Conservation (phyloP, 23 red algal genomes). For the Cyanidioschyzon merolae region DNA sequence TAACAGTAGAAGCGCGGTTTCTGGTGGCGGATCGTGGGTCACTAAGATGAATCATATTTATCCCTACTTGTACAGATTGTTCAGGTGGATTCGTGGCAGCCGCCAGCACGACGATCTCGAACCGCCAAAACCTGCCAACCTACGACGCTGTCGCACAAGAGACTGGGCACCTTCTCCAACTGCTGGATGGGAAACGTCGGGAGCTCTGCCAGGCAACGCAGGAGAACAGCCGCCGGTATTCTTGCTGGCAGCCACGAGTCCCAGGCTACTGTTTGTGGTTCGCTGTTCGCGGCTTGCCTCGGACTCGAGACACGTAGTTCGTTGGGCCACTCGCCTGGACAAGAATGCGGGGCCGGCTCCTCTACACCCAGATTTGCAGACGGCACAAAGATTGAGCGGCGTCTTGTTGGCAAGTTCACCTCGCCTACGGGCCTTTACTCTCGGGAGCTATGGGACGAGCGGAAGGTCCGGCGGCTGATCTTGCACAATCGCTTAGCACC, state of each 20-base stretch:
- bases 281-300: not conserved
- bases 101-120: no score
- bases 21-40: no score
- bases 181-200: not conserved
- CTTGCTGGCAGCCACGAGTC: not conserved
- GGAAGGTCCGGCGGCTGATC: not conserved
- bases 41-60: no score
- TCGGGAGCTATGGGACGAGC: not conserved
- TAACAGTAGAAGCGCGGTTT: no score
- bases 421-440: not conserved
- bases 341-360: not conserved
- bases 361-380: not conserved
- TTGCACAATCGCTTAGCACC: not conserved
- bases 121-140: no score
- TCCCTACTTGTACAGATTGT: no score
- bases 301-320: not conserved
- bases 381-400: not conserved
- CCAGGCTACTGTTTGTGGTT: not conserved
- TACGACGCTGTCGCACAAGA: no score
- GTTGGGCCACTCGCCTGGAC: not conserved
- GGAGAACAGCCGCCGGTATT: not conserved
- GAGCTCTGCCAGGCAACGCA: not conserved
- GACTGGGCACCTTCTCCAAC: no score
- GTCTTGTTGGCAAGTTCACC: not conserved
- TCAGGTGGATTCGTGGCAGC: no score